Percentiles rank a stretch among this genome's conserved stretches.
phyloP scores from a whole-genome alignment of 164 flowering plant genomes.

The Vitis rupestris region DNA sequence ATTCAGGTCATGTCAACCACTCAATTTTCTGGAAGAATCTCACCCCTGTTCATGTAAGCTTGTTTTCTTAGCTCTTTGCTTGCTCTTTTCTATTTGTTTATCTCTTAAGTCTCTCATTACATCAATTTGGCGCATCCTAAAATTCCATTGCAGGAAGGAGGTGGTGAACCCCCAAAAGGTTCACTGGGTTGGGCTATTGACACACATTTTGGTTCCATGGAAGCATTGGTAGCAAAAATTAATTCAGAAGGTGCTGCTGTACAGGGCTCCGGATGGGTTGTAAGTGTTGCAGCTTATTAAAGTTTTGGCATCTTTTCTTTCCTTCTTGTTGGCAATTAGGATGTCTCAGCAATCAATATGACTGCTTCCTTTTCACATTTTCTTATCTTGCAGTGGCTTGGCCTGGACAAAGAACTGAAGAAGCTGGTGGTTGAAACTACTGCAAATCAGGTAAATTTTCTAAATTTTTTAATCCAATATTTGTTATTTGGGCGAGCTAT shows the following conservation, averaged over 20 bases:
- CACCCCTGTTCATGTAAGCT: slow-evolving; percentile 61
- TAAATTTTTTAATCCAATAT: background rate
- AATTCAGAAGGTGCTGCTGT: slow-evolving; percentile 92
- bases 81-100: background rate
- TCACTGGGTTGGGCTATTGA: slow-evolving; percentile 81
- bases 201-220: slow-evolving; percentile 74
- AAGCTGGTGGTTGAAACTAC: slow-evolving; percentile 90
- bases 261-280: slow-evolving; percentile 99
- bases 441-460: slow-evolving; percentile 73
- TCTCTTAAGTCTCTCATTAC: background rate
- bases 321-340: background rate
- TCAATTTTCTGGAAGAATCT: slow-evolving; percentile 98
- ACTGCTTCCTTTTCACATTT: background rate
- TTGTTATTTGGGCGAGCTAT: no score
- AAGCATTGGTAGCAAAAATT: slow-evolving; percentile 61
- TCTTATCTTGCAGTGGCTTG: slow-evolving; percentile 80
- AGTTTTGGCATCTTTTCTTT: background rate
- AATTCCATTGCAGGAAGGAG: slow-evolving; percentile 71
- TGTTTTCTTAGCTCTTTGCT: background rate
- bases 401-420: slow-evolving; percentile 70
- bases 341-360: background rate
- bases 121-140: background rate
- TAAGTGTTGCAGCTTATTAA: slow-evolving; percentile 34
- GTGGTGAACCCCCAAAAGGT: slow-evolving; percentile 91
- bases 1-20: slow-evolving; percentile 91